phyloP scores from a whole-genome alignment of 495 filamentous ascomycete genomes.

The Annulohypoxylon nitens region DNA sequence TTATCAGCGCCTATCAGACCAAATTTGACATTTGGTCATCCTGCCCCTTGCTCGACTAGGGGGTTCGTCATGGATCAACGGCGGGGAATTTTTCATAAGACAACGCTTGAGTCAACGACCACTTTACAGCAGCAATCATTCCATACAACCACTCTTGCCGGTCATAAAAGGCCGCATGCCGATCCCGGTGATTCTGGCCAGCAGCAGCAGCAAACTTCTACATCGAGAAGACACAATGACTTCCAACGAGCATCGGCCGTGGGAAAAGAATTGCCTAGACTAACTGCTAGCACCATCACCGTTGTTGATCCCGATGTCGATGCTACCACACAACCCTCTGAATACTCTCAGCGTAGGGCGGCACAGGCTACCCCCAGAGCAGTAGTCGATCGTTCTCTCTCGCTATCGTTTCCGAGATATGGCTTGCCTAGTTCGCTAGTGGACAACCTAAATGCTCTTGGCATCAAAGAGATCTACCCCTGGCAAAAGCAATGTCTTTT shows the following conservation, averaged over 20 bases:
- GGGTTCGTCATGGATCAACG: conserved; percentile 44
- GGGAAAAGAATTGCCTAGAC: conserved; percentile 39
- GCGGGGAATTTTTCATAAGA: conserved; percentile 45
- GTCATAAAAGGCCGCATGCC: conserved; percentile 40
- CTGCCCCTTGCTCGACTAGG: conserved; percentile 3
- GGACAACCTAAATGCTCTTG: conserved; percentile 72
- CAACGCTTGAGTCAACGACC: conserved; percentile 47
- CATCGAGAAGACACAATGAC: conserved; percentile 38
- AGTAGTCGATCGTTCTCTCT: conserved; percentile 70
- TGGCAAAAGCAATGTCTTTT: conserved; percentile 88
- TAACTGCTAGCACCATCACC: conserved; percentile 56
- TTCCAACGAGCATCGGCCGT: conserved; percentile 44
- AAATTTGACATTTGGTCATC: background rate
- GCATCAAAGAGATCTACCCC: conserved; percentile 78
- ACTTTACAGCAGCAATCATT: conserved; percentile 38
- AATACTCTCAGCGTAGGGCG: conserved; percentile 63
- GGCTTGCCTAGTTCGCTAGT: conserved; percentile 71
- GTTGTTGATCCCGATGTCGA: conserved; percentile 24
- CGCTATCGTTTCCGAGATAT: conserved; percentile 73
- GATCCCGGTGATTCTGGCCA: conserved; percentile 20
- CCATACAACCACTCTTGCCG: conserved; percentile 40
- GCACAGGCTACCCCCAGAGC: conserved; percentile 63
- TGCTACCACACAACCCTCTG: conserved; percentile 40
- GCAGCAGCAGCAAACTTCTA: conserved; percentile 23
- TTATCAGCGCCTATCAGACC: conserved; percentile 2